phyloP scores from a whole-genome alignment of 2,329 filamentous ascomycete species.

The Aspergillus neotritici region DNA sequence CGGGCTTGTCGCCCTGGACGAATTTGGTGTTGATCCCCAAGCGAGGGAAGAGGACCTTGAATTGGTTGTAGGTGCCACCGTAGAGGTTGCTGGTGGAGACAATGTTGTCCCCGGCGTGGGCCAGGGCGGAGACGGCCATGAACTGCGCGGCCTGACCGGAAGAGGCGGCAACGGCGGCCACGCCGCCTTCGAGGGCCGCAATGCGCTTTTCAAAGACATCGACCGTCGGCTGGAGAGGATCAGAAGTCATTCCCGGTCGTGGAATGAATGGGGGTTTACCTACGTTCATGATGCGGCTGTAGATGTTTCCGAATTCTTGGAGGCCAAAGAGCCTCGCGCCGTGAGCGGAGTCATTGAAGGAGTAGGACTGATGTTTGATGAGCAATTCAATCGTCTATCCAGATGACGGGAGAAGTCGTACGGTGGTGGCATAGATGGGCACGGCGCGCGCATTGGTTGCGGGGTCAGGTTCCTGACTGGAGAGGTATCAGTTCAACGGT shows the following conservation, averaged over 20 bases:
- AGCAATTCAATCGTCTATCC: not conserved
- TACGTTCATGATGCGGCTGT: conserved; percentile 93
- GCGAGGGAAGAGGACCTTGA: conserved; percentile 86
- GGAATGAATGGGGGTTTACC: conserved; percentile 25
- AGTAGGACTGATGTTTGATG: conserved; percentile 59
- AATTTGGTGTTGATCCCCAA: conserved; percentile 86
- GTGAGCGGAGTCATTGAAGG: conserved; percentile 94
- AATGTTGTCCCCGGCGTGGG: conserved; percentile 85
- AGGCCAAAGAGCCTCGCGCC: conserved; percentile 92
- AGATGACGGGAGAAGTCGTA: conserved; percentile 25
- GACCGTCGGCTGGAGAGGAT: conserved; percentile 63
- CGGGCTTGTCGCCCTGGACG: conserved; percentile 70
- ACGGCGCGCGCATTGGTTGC: conserved; percentile 83
- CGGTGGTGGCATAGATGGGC: conserved; percentile 91
- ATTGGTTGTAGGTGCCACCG: conserved; percentile 94
- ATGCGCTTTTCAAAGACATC: conserved; percentile 96
- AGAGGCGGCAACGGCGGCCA: conserved; percentile 74
- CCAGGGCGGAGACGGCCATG: conserved; percentile 79
- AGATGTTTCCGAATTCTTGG: conserved; percentile 96
- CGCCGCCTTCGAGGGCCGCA: conserved; percentile 89
- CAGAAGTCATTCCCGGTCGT: not conserved
- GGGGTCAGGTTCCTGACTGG: conserved; percentile 71
- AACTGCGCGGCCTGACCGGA: conserved; percentile 91
- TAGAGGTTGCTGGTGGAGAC: conserved; percentile 86
- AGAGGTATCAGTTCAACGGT: conserved; percentile 6